Percentiles rank a stretch among this genome's conserved stretches.
These are phyloP conservation scores for Penicillium sp. DNA, from an alignment of 2,329 filamentous ascomycete species.

Conservation along the genomic window DNA sequence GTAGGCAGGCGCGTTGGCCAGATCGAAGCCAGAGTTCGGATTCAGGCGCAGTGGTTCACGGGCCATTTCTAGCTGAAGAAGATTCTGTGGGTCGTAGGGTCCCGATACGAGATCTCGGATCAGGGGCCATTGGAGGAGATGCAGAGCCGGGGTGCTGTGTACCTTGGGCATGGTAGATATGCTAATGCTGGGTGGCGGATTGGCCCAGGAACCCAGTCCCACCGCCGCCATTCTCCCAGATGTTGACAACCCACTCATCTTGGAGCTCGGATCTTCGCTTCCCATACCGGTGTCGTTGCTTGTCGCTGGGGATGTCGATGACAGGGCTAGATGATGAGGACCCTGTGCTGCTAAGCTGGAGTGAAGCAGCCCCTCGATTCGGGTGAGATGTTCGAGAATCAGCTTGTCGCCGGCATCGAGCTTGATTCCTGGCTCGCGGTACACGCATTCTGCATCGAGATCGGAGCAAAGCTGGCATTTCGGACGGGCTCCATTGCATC, in stretches of 20 bases:
- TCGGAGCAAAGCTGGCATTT: slow-evolving; percentile 86
- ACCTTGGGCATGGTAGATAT: slow-evolving; percentile 87
- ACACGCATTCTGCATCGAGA: slow-evolving; percentile 80
- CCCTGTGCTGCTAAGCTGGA: slow-evolving; percentile 61
- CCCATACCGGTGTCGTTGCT: slow-evolving; percentile 68
- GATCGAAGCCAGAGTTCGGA: slow-evolving; percentile 68
- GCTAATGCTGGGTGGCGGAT: slow-evolving; percentile 59
- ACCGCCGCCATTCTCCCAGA: slow-evolving; percentile 57
- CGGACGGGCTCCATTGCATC: slow-evolving; percentile 78
- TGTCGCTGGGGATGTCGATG: slow-evolving; percentile 68
- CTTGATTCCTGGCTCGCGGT: slow-evolving; percentile 85
- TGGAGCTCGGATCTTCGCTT: slow-evolving; percentile 60
- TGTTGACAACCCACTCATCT: slow-evolving; percentile 4
- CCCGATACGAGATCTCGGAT: slow-evolving; percentile 76
- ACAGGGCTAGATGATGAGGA: slow-evolving; percentile 43
- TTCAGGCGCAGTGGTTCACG: slow-evolving; percentile 71
- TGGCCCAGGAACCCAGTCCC: slow-evolving; percentile 75
- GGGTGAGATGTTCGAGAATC: slow-evolving; percentile 77
- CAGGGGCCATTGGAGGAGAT: slow-evolving; percentile 79
- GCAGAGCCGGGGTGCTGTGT: slow-evolving; percentile 72
- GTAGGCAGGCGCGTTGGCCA: slow-evolving; percentile 76
- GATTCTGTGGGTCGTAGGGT: slow-evolving; percentile 79
- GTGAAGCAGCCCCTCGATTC: slow-evolving; percentile 80
- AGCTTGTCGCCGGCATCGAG: slow-evolving; percentile 85
- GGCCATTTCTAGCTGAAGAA: slow-evolving; percentile 80